Evolutionary conservation across 2,329 filamentous ascomycete genomes (phyloP).

Genomic region (Orbilia brochopaga): DNA sequence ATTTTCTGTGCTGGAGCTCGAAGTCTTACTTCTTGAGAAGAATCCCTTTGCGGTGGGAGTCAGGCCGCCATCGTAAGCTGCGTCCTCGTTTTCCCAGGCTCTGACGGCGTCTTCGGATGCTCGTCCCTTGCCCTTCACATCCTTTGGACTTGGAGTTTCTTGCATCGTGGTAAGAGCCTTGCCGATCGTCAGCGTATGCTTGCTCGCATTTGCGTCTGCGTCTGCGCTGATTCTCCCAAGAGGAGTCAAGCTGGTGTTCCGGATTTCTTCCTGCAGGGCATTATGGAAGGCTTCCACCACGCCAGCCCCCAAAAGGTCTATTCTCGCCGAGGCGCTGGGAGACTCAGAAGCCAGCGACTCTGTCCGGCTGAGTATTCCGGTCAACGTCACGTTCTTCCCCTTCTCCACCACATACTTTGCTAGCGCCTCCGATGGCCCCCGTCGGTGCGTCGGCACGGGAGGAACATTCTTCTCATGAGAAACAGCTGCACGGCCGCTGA

Average conservation of each 20-base stretch:
- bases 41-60: constrained; percentile 38
- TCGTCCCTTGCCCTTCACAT: constrained; percentile 23
- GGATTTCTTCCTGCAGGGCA: constrained; percentile 70
- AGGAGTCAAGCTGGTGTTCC: constrained; percentile 19
- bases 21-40: constrained; percentile 39
- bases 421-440: constrained; percentile 43
- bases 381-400: constrained; percentile 58
- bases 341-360: constrained; percentile 57
- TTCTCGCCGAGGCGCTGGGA: constrained; percentile 66
- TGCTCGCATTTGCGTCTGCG: constrained; percentile 36
- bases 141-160: constrained; percentile 40
- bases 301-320: constrained; percentile 81
- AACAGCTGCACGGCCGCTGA: constrained; percentile 52
- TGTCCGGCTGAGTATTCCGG: constrained; percentile 60
- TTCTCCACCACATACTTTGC: constrained; percentile 48
- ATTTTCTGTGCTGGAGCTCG: constrained; percentile 40
- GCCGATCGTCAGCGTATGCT: constrained; percentile 47
- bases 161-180: constrained; percentile 50
- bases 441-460: constrained; percentile 30
- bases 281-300: constrained; percentile 79
- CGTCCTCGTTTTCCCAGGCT: constrained; percentile 35
- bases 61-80: constrained; percentile 18
- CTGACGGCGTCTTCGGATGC: constrained; percentile 10
- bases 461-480: constrained; percentile 33
- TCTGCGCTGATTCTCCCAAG: constrained; percentile 28